Percentiles rank a stretch among this genome's conserved stretches.
Conservation (phyloP, 2,329 filamentous ascomycete genomes). For the Xylaria sp. region DNA sequence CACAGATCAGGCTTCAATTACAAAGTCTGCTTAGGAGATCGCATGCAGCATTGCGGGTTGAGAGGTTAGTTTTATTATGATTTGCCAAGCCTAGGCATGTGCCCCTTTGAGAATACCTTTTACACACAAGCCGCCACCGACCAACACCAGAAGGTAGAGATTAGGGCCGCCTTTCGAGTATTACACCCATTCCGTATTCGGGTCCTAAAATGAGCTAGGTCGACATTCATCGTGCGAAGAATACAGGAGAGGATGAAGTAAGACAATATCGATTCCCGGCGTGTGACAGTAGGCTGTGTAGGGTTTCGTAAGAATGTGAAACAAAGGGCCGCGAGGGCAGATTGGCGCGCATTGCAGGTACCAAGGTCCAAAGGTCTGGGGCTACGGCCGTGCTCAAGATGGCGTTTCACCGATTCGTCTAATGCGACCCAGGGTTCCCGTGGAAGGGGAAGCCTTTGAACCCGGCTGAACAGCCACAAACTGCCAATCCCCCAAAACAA, state of each 20-base stretch:
- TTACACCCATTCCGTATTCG: conserved; percentile 21
- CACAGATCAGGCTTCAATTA: background rate
- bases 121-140: conserved; percentile 25
- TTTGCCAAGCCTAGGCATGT: conserved; percentile 26
- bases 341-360: conserved; percentile 11
- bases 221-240: conserved; percentile 21
- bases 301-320: conserved; percentile 28
- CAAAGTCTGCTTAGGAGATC: conserved; percentile 2
- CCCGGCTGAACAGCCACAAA: conserved; percentile 8
- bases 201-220: conserved; percentile 20
- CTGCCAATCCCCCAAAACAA: background rate
- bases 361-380: conserved; percentile 16
- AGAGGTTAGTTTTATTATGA: conserved; percentile 39
- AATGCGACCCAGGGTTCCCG: background rate
- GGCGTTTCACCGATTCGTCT: conserved; percentile 7
- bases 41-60: conserved; percentile 36
- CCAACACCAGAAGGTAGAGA: conserved; percentile 19
- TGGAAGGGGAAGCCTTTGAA: conserved; percentile 12
- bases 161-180: conserved; percentile 15
- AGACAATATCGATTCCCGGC: conserved; percentile 21
- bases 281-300: conserved; percentile 15
- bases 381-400: background rate
- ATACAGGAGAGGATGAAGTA: conserved; percentile 28
- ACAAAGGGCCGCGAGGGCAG: conserved; percentile 14
- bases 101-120: conserved; percentile 28